phyloP scores from a whole-genome alignment of 2,329 filamentous ascomycete genomes.

The Fusarium sp. region DNA sequence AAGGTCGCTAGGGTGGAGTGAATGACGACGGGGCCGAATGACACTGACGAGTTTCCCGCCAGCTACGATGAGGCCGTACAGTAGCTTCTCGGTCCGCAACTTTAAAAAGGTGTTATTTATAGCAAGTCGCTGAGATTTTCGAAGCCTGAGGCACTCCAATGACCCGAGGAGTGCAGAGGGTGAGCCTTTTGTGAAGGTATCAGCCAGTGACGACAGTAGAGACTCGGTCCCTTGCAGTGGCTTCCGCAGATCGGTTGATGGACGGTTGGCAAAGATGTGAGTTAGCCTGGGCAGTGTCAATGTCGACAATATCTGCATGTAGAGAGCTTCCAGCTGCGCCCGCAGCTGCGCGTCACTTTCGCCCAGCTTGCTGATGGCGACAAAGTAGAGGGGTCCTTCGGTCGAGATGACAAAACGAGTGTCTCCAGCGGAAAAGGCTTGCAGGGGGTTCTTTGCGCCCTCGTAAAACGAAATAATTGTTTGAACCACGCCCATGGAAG shows the following conservation, averaged over 20 bases:
- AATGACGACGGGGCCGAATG: constrained; percentile 92
- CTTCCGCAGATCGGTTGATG: constrained; percentile 92
- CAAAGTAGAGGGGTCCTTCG: constrained; percentile 89
- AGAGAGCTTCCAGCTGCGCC: constrained; percentile 89
- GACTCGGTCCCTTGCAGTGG: constrained; percentile 93
- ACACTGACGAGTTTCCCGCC: constrained; percentile 95
- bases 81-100: constrained; percentile 78
- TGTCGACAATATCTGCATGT: constrained; percentile 98
- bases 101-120: constrained; percentile 92
- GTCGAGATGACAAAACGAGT: constrained; percentile 88
- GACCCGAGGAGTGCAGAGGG: constrained; percentile 89
- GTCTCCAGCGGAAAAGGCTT: constrained; percentile 87
- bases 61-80: constrained; percentile 94
- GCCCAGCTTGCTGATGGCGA: constrained; percentile 91
- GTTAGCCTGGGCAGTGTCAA: constrained; percentile 88
- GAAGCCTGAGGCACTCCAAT: constrained; percentile 90
- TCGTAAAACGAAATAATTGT: constrained; percentile 99
- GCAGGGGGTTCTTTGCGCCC: constrained; percentile 79
- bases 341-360: constrained; percentile 92
- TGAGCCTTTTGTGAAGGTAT: constrained; percentile 94
- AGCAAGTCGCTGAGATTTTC: constrained; percentile 84
- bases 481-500: constrained; percentile 94
- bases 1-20: constrained; percentile 92
- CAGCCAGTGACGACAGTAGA: constrained; percentile 89
- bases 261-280: constrained; percentile 87